Percentiles rank a stretch among this genome's conserved stretches.
phyloP scores from a whole-genome alignment of 352 stramenopile genomes.

The Phytophthora citrophthora region DNA sequence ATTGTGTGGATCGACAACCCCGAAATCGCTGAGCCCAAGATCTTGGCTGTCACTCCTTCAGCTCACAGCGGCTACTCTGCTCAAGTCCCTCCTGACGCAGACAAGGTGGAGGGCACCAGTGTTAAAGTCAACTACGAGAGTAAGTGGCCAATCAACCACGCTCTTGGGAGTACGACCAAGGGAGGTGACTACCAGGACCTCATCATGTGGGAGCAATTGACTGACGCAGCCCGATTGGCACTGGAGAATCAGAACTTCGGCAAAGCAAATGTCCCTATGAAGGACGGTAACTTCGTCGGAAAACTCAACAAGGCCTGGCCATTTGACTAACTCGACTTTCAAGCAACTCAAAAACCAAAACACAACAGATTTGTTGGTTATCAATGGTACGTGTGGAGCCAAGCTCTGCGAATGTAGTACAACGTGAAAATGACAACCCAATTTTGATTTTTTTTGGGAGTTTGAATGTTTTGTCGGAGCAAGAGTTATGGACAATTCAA shows the following conservation, averaged over 20 bases:
- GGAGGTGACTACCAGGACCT: constrained; percentile 4
- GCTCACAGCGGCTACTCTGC: constrained; percentile 6
- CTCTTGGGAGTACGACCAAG: constrained; percentile 1
- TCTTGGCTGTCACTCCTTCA: constrained; percentile 1
- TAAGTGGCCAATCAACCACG: constrained; percentile 4
- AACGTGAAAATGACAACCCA: too few relatives aligned
- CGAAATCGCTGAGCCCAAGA: neutral
- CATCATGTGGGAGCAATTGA: constrained; percentile 14
- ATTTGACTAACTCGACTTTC: neutral
- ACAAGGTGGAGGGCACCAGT: neutral
- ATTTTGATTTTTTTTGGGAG: too few relatives aligned
- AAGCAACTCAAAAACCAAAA: too few relatives aligned
- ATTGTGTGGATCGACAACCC: constrained; percentile 14
- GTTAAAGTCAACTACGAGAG: constrained; percentile 16
- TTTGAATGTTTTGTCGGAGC: too few relatives aligned
- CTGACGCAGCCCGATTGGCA: neutral
- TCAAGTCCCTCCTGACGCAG: neutral
- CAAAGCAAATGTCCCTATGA: constrained; percentile 3
- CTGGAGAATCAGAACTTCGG: constrained; percentile 1
- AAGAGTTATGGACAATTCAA: too few relatives aligned
- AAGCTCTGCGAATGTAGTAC: too few relatives aligned
- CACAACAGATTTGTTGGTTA: neutral
- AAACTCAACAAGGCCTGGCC: constrained; percentile 7
- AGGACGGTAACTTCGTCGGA: constrained; percentile 1
- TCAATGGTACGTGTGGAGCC: too few relatives aligned